Evolutionary conservation across 176 grass and related monocot genomes (phyloP), one percentile per base, ranked within the genome.

Genomic region (Aegilops longissima): DNA sequence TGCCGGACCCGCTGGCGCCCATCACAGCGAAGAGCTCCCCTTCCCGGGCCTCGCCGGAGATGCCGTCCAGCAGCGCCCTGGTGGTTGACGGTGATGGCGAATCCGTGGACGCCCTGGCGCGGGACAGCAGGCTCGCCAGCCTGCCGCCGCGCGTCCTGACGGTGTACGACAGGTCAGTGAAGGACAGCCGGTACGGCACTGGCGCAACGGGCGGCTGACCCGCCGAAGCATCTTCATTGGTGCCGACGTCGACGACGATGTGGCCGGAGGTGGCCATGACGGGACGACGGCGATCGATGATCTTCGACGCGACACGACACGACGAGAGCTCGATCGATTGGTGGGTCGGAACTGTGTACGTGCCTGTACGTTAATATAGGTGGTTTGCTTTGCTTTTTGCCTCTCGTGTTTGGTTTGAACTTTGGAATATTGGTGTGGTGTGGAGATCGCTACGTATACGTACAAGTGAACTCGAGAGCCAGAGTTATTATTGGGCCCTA

Each of bases 1-100:
- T 98, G n/a, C 96, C 96, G 0, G 96, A 98, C 0, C 96, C 96
- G 52, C 96, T 98, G 6, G 93, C 84, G 30, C 96, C 96, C 79
- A 98, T 90, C 4, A 98, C 93, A 0, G 93, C 96, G 23, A 98
- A 88, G 5, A 96, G 91, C 84, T 98, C 96, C 0, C 96, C 93
- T 34, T 87, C 86, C 12, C 90, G 68, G 1, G 93, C 96, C 71
- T 91, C 84, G 7, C 96, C 93, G 36, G 93, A 94, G 82, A 98
- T 84, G 72, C 86, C 77, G 30, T 91, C 80, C 9, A 98, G 84
- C 18, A 98, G 88, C 24, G 49, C 58, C 85, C 85, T 95, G 14
- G 86, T 88, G 56, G 9, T 4, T 0, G 59, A 62, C 59, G 76
- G 1, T 3, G 75, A 11, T 5, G 86, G 64, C 58, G 73, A 77